Base-by-base conservation (phyloP, 1,139 yeast genomes). In the Taphrina flavorubra region DNA sequence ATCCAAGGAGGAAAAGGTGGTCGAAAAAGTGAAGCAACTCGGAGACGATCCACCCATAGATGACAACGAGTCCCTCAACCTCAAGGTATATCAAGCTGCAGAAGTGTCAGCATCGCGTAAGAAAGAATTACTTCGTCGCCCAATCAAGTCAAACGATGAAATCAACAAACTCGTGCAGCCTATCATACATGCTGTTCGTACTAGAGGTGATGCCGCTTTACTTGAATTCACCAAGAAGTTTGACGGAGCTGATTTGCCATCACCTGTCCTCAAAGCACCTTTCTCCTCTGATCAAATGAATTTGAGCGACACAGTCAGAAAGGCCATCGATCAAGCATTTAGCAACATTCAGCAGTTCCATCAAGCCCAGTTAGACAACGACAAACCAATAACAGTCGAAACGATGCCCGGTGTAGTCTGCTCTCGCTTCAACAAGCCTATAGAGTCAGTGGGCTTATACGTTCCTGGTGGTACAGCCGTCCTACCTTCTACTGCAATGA, bases 381-480 rank as follows among this genome's bases (percentile, higher is more conserved):
- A 72, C 46, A 73, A 75, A 51, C 75, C 79, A 25, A 81, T 92
- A 79, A 84, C 85, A n/a, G 96, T 94, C 55, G 98, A 94, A 79
- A 95, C 99, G 0, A 83, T 89, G 69, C 96, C 97, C 1, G 99
- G 99, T 72, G 99, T 94, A 39, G 81, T 83, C 70, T 94, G 99
- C 81, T 90, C 97, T 8, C 86, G 99, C 76, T 94, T 94, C 79
- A 90, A 98, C 14, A 87, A 97, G 75, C 96, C 99, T 8, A 92
- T 94, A 74, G 96, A 91, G 76, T 87, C 86, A 70, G 99, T 94
- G 65, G 99, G 99, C 70, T 84, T 95, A 71, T 94, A 94, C 77
- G 91, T 94, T 70, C 99, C 99, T 65, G 99, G 99, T 74, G 99
- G 99, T 74, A 92, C 99, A 64, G 99, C 99, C 0, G 95, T 95